These are phyloP conservation scores for Tilletiaria anomala DNA, from an alignment of 1,284 basidiomycete species.

Conservation along the genomic window DNA sequence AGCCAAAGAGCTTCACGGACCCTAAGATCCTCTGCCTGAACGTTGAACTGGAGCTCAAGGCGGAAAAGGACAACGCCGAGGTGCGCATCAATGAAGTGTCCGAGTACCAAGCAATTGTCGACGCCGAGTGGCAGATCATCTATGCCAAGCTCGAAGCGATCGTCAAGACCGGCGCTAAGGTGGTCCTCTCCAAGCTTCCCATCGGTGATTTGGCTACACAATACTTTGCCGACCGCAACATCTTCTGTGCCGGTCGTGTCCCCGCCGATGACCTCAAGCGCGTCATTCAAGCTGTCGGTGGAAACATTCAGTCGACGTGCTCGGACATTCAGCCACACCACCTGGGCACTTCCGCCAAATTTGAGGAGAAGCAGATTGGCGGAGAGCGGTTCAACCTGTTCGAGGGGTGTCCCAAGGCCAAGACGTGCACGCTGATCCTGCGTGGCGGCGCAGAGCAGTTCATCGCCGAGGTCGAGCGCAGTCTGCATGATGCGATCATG, in stretches of 20 bases:
- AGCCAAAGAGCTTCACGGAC: conserved; percentile 81
- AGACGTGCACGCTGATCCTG: conserved; percentile 90
- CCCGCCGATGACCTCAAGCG: conserved; percentile 77
- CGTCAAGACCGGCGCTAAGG: conserved; percentile 88
- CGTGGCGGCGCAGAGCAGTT: conserved; percentile 97
- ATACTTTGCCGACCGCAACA: conserved; percentile 97
- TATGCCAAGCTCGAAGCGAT: conserved; percentile 94
- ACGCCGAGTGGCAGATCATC: conserved; percentile 99
- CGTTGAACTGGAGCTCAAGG: conserved; percentile 96
- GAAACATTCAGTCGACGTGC: conserved; percentile 85
- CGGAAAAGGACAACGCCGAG: conserved; percentile 98
- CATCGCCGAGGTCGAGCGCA: conserved; percentile 93
- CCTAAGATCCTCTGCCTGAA: conserved; percentile 88
- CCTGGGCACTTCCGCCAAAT: conserved; percentile 76
- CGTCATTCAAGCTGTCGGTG: conserved; percentile 90
- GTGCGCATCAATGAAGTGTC: conserved; percentile 82
- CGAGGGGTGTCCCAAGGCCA: conserved; percentile 81
- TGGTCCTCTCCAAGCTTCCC: conserved; percentile 92
- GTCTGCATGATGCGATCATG: conserved; percentile 98
- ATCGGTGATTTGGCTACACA: conserved; percentile 98
- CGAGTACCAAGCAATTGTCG: conserved; percentile 89
- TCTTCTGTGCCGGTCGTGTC: conserved; percentile 97
- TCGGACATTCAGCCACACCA: conserved; percentile 71
- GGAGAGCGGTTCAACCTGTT: conserved; percentile 96
- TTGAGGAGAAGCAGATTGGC: conserved; percentile 91